Conservation (phyloP, 1,284 basidiomycete species). For the Puccinia hordei region DNA sequence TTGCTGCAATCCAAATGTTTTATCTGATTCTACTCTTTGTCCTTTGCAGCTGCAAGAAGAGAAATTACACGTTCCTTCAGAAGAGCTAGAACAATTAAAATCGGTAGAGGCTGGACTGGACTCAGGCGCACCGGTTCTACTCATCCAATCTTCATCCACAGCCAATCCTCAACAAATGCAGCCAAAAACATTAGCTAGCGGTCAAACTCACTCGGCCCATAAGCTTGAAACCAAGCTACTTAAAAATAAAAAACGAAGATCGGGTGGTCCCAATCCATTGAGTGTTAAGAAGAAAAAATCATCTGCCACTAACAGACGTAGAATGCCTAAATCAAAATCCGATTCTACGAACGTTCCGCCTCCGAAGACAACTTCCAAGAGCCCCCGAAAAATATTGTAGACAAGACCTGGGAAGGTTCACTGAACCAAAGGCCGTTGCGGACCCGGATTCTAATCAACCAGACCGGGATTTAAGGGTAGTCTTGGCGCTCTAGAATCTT, state of each 20-base stretch:
- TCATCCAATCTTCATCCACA: slow-evolving; percentile 2
- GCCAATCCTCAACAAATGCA: neutral
- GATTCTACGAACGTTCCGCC: neutral
- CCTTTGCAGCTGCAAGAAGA: slow-evolving; percentile 34
- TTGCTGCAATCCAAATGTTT: neutral
- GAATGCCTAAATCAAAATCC: slow-evolving; percentile 11
- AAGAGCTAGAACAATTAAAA: slow-evolving; percentile 37
- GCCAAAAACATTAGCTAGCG: neutral
- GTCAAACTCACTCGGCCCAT: slow-evolving; percentile 26
- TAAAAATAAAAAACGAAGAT: slow-evolving; percentile 24
- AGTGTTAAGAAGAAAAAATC: slow-evolving; percentile 42
- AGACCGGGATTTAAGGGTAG: too few relatives aligned
- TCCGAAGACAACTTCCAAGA: slow-evolving; percentile 3
- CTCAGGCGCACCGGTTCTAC: slow-evolving; percentile 7
- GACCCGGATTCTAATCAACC: too few relatives aligned
- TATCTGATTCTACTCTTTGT: neutral
- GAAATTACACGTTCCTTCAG: slow-evolving; percentile 29
- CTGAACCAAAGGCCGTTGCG: too few relatives aligned
- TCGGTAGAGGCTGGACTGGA: neutral
- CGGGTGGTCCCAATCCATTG: slow-evolving; percentile 28
- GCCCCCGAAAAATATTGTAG: neutral
- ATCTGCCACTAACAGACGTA: slow-evolving; percentile 16
- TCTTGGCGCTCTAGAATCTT: too few relatives aligned
- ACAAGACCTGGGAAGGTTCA: too few relatives aligned
- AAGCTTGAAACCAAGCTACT: slow-evolving; percentile 23